Percentiles rank a stretch among this genome's conserved stretches.
These are phyloP conservation scores for Fusarium transvaalense DNA, from an alignment of 2,329 filamentous ascomycete species.

Conservation along the genomic window DNA sequence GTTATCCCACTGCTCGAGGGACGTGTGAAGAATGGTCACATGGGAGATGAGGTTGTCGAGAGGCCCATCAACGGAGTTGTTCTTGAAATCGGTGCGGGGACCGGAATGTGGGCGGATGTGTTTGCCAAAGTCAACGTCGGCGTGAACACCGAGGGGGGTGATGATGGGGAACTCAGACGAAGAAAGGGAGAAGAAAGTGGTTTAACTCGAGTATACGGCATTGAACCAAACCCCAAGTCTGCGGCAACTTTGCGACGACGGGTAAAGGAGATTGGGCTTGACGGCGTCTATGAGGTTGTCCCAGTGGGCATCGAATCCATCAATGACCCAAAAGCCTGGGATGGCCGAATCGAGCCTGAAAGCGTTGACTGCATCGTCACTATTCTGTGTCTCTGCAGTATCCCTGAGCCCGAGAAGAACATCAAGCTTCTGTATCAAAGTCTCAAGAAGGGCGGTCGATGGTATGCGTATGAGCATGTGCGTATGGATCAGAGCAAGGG, in stretches of 20 bases:
- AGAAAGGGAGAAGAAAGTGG: slow-evolving; percentile 29
- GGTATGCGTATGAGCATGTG: slow-evolving; percentile 75
- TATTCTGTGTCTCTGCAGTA: slow-evolving; percentile 72
- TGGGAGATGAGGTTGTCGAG: slow-evolving; percentile 51
- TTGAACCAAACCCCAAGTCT: slow-evolving; percentile 72
- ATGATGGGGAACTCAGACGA: slow-evolving; percentile 39
- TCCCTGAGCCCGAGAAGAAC: slow-evolving; percentile 70
- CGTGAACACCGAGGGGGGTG: slow-evolving; percentile 4
- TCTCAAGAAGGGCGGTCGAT: slow-evolving; percentile 71
- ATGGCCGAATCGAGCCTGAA: slow-evolving; percentile 61
- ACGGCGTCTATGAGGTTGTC: slow-evolving; percentile 70
- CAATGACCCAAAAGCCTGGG: slow-evolving; percentile 56
- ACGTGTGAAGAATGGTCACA: slow-evolving; percentile 55
- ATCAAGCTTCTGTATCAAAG: slow-evolving; percentile 67
- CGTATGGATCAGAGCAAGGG: slow-evolving; percentile 53
- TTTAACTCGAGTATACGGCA: slow-evolving; percentile 68
- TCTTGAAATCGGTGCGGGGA: slow-evolving; percentile 73
- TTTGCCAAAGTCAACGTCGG: slow-evolving; percentile 55
- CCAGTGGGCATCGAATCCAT: slow-evolving; percentile 73
- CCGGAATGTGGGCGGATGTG: slow-evolving; percentile 70
- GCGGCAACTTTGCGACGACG: slow-evolving; percentile 62
- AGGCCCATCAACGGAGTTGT: slow-evolving; percentile 64
- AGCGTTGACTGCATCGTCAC: slow-evolving; percentile 71
- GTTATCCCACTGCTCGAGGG: slow-evolving; percentile 69
- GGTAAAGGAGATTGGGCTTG: slow-evolving; percentile 65